Evolutionary conservation across 345 rosid genomes (phyloP).

Genomic region (Populus simonii): DNA sequence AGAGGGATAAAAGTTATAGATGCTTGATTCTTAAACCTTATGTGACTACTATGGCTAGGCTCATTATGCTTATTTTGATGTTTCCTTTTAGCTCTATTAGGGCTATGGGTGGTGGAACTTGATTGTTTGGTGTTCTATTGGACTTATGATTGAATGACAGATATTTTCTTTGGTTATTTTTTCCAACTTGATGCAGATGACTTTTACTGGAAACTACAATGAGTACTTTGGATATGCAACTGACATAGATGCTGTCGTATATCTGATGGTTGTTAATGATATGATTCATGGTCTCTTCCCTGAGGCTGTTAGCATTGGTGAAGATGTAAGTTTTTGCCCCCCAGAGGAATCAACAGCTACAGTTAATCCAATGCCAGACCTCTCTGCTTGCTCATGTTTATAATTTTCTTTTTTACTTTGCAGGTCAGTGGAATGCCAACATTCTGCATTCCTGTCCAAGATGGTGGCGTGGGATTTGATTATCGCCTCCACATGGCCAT

Average conservation of each 20-base stretch:
- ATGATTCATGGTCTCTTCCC: constrained; percentile 93
- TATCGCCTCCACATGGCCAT: constrained; percentile 96
- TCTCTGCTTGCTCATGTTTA: neutral
- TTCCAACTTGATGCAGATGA: constrained; percentile 44
- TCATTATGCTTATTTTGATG: neutral
- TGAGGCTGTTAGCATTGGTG: constrained; percentile 81
- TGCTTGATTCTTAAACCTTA: neutral
- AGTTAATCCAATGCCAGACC: neutral
- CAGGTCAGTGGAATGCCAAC: constrained; percentile 99
- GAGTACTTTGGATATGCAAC: constrained; percentile 91
- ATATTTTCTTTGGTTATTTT: neutral
- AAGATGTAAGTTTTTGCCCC: constrained; percentile 65
- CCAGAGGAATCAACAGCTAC: neutral
- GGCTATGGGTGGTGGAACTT: neutral
- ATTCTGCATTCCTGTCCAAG: constrained; percentile 75
- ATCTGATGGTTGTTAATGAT: constrained; percentile 92
- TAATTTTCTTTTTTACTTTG: constrained; percentile 5
- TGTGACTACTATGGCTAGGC: neutral
- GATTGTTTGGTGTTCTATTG: neutral
- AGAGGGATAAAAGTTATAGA: neutral
- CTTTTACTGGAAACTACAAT: constrained; percentile 82
- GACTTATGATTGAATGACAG: neutral
- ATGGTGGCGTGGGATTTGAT: constrained; percentile 97
- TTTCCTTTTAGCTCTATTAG: neutral
- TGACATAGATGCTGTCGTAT: constrained; percentile 86